These are phyloP conservation scores for Boehmeria nivea DNA, from an alignment of 306 rosid species.

Conservation along the genomic window DNA sequence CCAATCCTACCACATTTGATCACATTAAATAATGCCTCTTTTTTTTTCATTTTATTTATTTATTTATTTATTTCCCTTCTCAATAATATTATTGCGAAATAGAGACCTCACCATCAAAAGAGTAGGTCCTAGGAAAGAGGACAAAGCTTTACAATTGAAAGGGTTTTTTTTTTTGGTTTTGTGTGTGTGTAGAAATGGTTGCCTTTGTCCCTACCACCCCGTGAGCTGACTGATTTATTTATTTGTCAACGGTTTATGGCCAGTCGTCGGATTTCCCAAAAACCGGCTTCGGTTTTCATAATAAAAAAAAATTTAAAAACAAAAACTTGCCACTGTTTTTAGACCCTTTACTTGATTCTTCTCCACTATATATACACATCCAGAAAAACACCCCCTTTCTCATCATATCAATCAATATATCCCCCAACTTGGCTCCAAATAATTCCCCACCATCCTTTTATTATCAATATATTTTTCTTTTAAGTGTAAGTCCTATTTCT, in stretches of 20 bases:
- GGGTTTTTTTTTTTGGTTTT: background rate
- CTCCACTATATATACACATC: slow-evolving; percentile 10
- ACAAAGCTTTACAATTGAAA: slow-evolving; percentile 18
- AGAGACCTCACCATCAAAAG: slow-evolving; percentile 7
- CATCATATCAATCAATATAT: slow-evolving; percentile 2
- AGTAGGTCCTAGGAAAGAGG: slow-evolving; percentile 29
- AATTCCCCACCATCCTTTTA: slow-evolving; percentile 7
- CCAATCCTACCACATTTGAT: slow-evolving; percentile 15
- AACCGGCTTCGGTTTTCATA: background rate
- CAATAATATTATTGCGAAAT: background rate
- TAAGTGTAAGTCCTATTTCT: background rate
- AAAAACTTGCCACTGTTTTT: slow-evolving; percentile 40
- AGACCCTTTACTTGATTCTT: background rate
- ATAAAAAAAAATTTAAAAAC: background rate
- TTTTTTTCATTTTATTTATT: background rate
- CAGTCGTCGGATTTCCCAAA: slow-evolving; percentile 19
- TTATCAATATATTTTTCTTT: background rate
- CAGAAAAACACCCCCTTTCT: background rate
- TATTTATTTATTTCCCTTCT: background rate
- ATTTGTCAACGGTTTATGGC: slow-evolving; percentile 49
- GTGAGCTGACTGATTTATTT: slow-evolving; percentile 31
- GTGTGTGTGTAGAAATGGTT: background rate
- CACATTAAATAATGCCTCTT: background rate
- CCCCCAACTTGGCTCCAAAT: slow-evolving; percentile 1
- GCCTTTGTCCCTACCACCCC: slow-evolving; percentile 20